Base-by-base conservation (phyloP, 257 asterid species). In the Solanum arcanum region DNA sequence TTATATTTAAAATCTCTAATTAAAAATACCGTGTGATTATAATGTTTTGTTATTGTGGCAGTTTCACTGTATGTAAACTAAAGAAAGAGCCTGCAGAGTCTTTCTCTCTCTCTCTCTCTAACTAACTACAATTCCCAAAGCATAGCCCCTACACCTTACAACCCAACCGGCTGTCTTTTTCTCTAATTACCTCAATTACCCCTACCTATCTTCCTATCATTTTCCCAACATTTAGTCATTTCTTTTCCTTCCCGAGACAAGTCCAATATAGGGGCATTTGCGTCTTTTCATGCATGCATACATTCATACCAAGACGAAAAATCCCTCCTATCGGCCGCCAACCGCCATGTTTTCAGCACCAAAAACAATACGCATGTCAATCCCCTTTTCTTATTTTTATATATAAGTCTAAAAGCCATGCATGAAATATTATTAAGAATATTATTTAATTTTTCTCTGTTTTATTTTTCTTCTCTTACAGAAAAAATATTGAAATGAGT, bases 321-420 rank as follows among this genome's bases (percentile, higher is more conserved):
- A 90, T 88, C 87, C 92, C 86, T 78, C 85, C 69, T 37, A 90
- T 86, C 88, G 92, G 94, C 98, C 96, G 92, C 96, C 91, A 86
- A 88, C 89, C 90, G 88, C 98, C 98, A 93, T 93, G 98, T 94
- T 94, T 96, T 88, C 91, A 49, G 92, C 99, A 93, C 98, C 96
- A 92, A 94, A 93, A 93, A 95, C 98, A 88, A 93, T 92, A 94
- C 98, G 98, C 98, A 94, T 94, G 98, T 96, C 88, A 88, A 90
- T 60, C 60, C 14, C 68, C 68, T 81, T 81, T 80, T 21, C 81
- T 70, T 69, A 78, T 8, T 15, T 78, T 14, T 33, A 33, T 33
- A 33, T 33, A 33, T 13, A 42, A 76, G 31, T 42, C 6, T 23
- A 42, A 76, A 41, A 25, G 0, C 31, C 31, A 49, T 81, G 85